These are phyloP conservation scores for Avicennia marina DNA, from an alignment of 257 asterid species.

Conservation along the genomic window DNA sequence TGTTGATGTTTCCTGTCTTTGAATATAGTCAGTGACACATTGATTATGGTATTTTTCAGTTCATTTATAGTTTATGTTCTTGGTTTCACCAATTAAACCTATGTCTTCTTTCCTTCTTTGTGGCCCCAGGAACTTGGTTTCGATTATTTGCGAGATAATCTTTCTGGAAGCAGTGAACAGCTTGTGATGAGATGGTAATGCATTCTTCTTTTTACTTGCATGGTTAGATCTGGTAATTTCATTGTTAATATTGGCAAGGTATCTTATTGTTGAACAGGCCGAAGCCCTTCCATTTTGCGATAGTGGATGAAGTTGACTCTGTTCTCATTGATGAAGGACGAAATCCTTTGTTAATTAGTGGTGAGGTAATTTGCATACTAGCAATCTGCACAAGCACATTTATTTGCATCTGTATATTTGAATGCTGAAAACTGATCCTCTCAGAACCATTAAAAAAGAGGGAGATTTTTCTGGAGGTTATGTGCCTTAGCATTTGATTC, in stretches of 20 bases:
- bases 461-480: constrained; percentile 25
- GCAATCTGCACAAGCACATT: constrained; percentile 4
- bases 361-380: constrained; percentile 58
- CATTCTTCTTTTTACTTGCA: constrained; percentile 14
- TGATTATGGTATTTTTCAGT: no score
- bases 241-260: constrained; percentile 5
- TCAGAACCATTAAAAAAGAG: background rate
- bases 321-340: constrained; percentile 99
- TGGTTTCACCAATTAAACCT: constrained; percentile 10
- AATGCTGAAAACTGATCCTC: background rate
- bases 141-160: constrained; percentile 93
- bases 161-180: constrained; percentile 62
- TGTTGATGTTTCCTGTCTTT: constrained; percentile 2
- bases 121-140: constrained; percentile 88
- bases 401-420: background rate
- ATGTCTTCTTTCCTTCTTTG: constrained; percentile 11
- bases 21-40: no score
- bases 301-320: constrained; percentile 96
- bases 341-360: constrained; percentile 91
- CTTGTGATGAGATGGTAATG: constrained; percentile 98
- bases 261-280: constrained; percentile 61
- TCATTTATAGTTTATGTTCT: constrained; percentile 9
- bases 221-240: constrained; percentile 11
- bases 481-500: background rate
- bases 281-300: constrained; percentile 94